phyloP scores from a whole-genome alignment of 2,329 filamentous ascomycete species.

The Alternaria ventricosa region DNA sequence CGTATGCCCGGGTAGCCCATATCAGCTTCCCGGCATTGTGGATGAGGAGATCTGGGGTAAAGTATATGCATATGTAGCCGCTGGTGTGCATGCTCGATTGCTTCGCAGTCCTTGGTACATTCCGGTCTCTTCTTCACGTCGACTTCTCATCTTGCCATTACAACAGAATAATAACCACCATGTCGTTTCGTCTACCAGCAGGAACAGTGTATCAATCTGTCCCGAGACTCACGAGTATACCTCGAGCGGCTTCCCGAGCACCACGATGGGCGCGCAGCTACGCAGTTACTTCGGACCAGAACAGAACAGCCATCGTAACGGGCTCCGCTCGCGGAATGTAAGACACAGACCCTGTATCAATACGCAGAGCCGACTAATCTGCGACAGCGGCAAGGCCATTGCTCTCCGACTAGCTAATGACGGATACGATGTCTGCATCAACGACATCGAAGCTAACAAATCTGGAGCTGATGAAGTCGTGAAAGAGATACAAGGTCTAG shows the following conservation, averaged over 20 bases:
- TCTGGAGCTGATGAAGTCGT: slow-evolving; percentile 60
- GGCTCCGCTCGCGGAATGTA: slow-evolving; percentile 49
- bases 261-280: slow-evolving; percentile 35
- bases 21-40: slow-evolving; percentile 3
- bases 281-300: slow-evolving; percentile 26
- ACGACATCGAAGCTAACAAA: slow-evolving; percentile 64
- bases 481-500: slow-evolving; percentile 60
- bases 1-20: slow-evolving; percentile 27
- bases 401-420: slow-evolving; percentile 69
- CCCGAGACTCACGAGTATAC: slow-evolving; percentile 13
- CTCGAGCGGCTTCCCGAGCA: slow-evolving; percentile 18
- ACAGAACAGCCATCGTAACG: slow-evolving; percentile 47
- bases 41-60: slow-evolving; percentile 12
- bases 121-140: background rate
- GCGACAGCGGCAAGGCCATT: slow-evolving; percentile 64
- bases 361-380: slow-evolving; percentile 1
- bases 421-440: slow-evolving; percentile 71
- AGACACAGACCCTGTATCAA: slow-evolving; percentile 1
- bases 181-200: slow-evolving; percentile 32
- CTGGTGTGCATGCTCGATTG: background rate
- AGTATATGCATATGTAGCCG: slow-evolving; percentile 12
- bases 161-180: slow-evolving; percentile 3
- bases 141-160: background rate
- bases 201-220: slow-evolving; percentile 30
- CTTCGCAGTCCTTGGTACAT: background rate